A percentile compares a stretch with the other conserved stretches of the same genome.
These are phyloP conservation scores for Apiotrichum akiyoshidainum DNA, from an alignment of 1,284 basidiomycete genomes.

Conservation along the genomic window DNA sequence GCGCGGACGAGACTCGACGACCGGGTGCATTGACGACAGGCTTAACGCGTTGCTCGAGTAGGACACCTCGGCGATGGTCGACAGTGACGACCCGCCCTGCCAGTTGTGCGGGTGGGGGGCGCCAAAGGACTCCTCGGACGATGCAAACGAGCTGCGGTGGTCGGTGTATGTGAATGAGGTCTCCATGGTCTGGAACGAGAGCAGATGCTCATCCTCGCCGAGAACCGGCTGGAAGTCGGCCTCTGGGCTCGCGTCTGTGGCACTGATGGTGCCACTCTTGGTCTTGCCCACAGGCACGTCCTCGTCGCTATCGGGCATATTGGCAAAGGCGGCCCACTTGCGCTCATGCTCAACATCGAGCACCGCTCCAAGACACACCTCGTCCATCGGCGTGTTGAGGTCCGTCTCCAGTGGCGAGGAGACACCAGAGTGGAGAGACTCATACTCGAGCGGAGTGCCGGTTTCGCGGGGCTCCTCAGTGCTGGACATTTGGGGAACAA, in stretches of 20 bases:
- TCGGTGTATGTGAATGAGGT: neutral
- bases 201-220: neutral
- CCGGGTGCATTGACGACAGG: neutral
- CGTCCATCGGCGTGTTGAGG: neutral
- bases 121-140: neutral
- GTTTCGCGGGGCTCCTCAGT: too few species aligned
- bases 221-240: slow-evolving; percentile 4
- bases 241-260: neutral
- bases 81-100: neutral
- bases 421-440: neutral
- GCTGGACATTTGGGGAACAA: too few species aligned
- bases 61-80: neutral
- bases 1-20: too few species aligned
- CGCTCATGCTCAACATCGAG: neutral
- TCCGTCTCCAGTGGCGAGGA: slow-evolving; percentile 1
- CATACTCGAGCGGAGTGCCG: too few species aligned
- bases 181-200: neutral
- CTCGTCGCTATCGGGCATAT: neutral
- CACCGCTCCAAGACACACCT: neutral
- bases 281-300: neutral
- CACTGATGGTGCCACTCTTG: neutral
- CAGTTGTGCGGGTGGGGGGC: neutral
- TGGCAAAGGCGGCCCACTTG: slow-evolving; percentile 2
- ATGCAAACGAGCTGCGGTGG: neutral
- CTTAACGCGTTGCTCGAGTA: neutral